phyloP scores from a whole-genome alignment of 352 stramenopile species.

The Peronospora tabacina region DNA sequence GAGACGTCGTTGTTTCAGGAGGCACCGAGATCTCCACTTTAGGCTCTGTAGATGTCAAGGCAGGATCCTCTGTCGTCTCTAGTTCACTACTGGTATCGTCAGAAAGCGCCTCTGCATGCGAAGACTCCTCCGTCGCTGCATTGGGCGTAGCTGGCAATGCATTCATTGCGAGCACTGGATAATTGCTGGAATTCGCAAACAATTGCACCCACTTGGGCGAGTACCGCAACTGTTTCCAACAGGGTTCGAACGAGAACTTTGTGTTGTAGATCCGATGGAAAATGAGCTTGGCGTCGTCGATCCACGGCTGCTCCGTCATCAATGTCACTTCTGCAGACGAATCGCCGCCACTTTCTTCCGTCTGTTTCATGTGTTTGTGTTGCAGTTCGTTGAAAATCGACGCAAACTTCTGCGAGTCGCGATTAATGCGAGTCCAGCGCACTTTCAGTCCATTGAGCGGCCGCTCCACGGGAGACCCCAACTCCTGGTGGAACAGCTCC shows the following conservation, averaged over 20 bases:
- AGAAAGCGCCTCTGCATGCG: neutral
- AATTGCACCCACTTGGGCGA: constrained; percentile 60
- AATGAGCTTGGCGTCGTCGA: constrained; percentile 47
- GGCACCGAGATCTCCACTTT: neutral
- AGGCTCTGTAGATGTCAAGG: neutral
- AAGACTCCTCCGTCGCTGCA: constrained; percentile 2
- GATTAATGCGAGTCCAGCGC: constrained; percentile 74
- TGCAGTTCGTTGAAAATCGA: constrained; percentile 39
- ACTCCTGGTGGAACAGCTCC: constrained; percentile 59
- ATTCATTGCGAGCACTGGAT: constrained; percentile 15
- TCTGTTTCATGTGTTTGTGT: constrained; percentile 17
- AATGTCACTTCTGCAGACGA: constrained; percentile 5
- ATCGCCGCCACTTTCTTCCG: constrained; percentile 3
- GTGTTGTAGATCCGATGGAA: constrained; percentile 39
- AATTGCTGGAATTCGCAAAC: constrained; percentile 36
- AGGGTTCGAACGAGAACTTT: constrained; percentile 67
- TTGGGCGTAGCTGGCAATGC: neutral
- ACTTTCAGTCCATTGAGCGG: constrained; percentile 71
- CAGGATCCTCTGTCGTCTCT: constrained; percentile 3
- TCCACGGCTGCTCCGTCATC: constrained; percentile 36
- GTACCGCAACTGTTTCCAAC: constrained; percentile 60
- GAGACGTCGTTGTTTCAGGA: neutral
- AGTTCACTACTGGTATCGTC: constrained; percentile 11
- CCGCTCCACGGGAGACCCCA: constrained; percentile 49
- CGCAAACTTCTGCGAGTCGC: constrained; percentile 69